A percentile compares a stretch with the other conserved stretches of the same genome.
These are phyloP conservation scores for Cicer cuneatum DNA, from an alignment of 306 rosid species.

Conservation along the genomic window DNA sequence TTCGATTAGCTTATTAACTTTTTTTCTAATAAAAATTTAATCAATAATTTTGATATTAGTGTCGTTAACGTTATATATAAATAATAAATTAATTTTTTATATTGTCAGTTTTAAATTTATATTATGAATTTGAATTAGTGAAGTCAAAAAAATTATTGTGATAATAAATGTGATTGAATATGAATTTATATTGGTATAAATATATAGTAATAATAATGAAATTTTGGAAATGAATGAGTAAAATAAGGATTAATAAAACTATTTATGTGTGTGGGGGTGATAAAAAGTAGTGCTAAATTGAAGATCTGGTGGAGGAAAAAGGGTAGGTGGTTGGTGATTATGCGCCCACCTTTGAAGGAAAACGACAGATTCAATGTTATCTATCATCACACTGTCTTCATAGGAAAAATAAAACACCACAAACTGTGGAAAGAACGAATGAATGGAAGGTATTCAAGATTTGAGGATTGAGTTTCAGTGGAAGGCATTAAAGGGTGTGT, in stretches of 20 bases:
- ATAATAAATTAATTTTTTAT: too few species aligned
- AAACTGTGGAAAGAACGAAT: constrained; percentile 39
- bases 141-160: too few species aligned
- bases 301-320: constrained; percentile 60
- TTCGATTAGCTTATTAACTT: too few species aligned
- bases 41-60: too few species aligned
- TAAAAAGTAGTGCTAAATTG: constrained; percentile 15
- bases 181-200: too few species aligned
- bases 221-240: neutral
- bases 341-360: constrained; percentile 58
- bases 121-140: too few species aligned
- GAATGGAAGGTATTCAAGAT: constrained; percentile 73
- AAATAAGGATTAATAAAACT: constrained; percentile 1
- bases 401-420: constrained; percentile 29
- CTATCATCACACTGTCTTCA: constrained; percentile 32
- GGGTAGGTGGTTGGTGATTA: constrained; percentile 68
- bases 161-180: too few species aligned
- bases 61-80: too few species aligned
- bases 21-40: too few species aligned
- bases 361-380: constrained; percentile 53
- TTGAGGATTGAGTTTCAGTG: constrained; percentile 68
- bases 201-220: too few species aligned
- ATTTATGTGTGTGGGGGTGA: constrained; percentile 34
- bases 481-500: constrained; percentile 42
- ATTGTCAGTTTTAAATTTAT: too few species aligned